Base-by-base conservation (phyloP, 495 filamentous ascomycete genomes). In the Neurospora sp. region DNA sequence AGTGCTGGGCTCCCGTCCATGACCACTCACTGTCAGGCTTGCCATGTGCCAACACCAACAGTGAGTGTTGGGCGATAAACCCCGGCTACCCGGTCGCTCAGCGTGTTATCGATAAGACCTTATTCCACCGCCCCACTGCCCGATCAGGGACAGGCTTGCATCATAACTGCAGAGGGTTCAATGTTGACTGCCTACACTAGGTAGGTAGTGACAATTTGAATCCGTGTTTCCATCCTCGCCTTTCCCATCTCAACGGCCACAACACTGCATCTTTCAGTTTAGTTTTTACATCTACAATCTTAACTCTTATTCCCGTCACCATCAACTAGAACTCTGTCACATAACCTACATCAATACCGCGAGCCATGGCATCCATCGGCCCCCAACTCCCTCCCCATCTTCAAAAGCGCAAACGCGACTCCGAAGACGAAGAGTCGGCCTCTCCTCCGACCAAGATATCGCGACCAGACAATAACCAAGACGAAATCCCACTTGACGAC, bases 321-420 rank as follows among this genome's bases (percentile, higher is more conserved):
- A 31, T 31, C 23, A 2, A 18, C 6, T 11, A 16, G 10, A 16
- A 62, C 23, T 16, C 54, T 8, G 6, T 12, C 7, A 35, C 4
- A 23, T 5, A 62, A 62, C 12, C 27, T 27, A 27, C 27, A 27
- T 27, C 27, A 27, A 27, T 27, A 16, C 27, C 27, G 7, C 5
- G 12, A 70, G 79, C 40, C 41, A 88, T 88, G 86, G 71, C 84
- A 10, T 83, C 85, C 4, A 83, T 87, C 37, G 86, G 86, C 12
- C 86, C 86, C 35, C 79, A 85, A 74, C 76, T 88, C 23, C 86
- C 86, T 4, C 83, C 86, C 9, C 85, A 87, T 54, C 82, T 87
- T 1, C 76, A 81, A 69, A 88, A 88, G 76, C 85, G 86, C 70
- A 87, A 87, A 75, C 86, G 86, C 74, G 82, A 80, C 11, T 72